Conservation (phyloP, 768 basidiomycete genomes). For the Tricholoma hemisulphureum region DNA sequence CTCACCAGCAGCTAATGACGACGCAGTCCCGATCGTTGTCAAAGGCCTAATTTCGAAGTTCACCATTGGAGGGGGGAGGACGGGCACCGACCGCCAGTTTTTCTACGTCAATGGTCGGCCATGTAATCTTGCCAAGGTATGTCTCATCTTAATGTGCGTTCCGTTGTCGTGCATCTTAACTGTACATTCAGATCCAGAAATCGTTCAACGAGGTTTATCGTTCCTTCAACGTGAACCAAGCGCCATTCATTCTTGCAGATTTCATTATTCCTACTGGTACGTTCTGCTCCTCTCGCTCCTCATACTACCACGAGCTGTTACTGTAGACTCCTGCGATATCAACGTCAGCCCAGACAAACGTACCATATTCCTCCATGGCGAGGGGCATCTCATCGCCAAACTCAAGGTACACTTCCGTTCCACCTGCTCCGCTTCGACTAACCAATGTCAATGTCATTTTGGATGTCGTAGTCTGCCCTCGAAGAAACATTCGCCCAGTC, state of each 20-base stretch:
- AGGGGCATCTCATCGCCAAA: slow-evolving; percentile 71
- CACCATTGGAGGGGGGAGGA: slow-evolving; percentile 67
- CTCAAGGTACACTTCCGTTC: slow-evolving; percentile 61
- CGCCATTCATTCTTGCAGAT: slow-evolving; percentile 82
- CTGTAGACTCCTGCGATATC: slow-evolving; percentile 76
- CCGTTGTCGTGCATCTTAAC: neutral
- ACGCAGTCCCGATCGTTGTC: slow-evolving; percentile 49
- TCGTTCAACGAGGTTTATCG: slow-evolving; percentile 92
- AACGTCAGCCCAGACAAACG: slow-evolving; percentile 97
- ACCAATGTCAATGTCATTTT: too few relatives aligned
- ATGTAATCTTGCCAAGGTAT: slow-evolving; percentile 73
- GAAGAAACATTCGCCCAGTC: slow-evolving; percentile 66
- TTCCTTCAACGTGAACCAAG: slow-evolving; percentile 68
- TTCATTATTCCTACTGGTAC: slow-evolving; percentile 77
- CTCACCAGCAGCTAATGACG: slow-evolving; percentile 9
- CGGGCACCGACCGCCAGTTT: slow-evolving; percentile 84
- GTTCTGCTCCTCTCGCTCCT: slow-evolving; percentile 20
- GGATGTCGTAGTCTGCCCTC: slow-evolving; percentile 61
- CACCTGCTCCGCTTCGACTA: neutral
- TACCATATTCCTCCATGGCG: slow-evolving; percentile 90
- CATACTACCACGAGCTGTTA: neutral
- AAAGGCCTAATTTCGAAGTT: slow-evolving; percentile 87
- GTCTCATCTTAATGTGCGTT: neutral
- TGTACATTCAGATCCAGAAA: slow-evolving; percentile 66
- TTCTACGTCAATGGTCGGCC: slow-evolving; percentile 93